Evolutionary conservation across 1,139 yeast species (phyloP), one percentile per base, ranked within the genome.

Genomic region (Meyerozyma carpophila): DNA sequence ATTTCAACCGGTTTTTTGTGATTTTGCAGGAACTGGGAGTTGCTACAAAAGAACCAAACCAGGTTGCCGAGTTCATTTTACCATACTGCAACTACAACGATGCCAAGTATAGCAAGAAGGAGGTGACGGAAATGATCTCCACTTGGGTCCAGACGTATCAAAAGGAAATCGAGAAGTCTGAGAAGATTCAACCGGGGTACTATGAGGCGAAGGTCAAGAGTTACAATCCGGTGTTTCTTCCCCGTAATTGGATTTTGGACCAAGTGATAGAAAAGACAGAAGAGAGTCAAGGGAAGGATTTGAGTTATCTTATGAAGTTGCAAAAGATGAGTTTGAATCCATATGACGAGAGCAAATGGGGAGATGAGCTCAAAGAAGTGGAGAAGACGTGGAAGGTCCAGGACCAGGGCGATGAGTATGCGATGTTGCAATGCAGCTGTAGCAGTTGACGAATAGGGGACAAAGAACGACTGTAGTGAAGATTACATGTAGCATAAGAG

Each of bases 201-300:
- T 57, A 53, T 5, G 69, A 86, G 36, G 53, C 53, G 8, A 21
- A 21, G 5, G 52, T 50, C 3, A 54, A 70, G 8, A 44, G 52
- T 2, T 71, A 66, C 43, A 93, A 93, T 56, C 98, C 98, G 3
- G 58, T 78, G 34, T 91, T 93, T 56, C 73, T 87, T 13, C 95
- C 96, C 13, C 75, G 93, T 48, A 86, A 83, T 51, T 89, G 96
- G 93, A 81, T 91, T 42, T 68, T 93, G 44, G 91, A 89, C 45
- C 93, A 90, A 49, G 96, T 89, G 0, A 84, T 88, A 43, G 70
- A 75, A 28, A 64, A 66, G 42, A 70, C 79, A 0, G 62, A 66
- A 41, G 70, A 67, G 8, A 59, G 66, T 20, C 55, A 60, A n/a
- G 70, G 67, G 3, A 55, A 60, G 27, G 74, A 73, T 49, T 51